Evolutionary conservation across 148 eudicot species (phyloP).

Genomic region (Camellia lanceoleosa): DNA sequence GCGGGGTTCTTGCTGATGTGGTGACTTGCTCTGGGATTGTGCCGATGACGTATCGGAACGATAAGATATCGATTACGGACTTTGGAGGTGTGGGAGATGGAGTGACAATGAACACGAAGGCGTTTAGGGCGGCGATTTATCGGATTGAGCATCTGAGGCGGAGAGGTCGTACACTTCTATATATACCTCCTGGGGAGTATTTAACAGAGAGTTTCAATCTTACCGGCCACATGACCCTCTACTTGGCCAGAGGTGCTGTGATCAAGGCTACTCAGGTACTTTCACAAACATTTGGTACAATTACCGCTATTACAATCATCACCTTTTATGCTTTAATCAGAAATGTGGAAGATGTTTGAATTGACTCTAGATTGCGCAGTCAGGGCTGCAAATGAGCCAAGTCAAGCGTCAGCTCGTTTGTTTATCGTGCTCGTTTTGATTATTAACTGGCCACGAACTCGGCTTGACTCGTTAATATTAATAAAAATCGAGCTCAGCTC

Average conservation of each 20-base stretch:
- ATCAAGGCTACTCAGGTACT: conserved; percentile 83
- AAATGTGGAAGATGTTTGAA: background rate
- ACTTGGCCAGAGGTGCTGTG: conserved; percentile 72
- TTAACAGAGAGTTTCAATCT: conserved; percentile 72
- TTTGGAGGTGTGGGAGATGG: conserved; percentile 93
- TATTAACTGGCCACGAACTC: too few species aligned
- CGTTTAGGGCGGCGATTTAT: conserved; percentile 68
- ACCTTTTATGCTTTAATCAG: background rate
- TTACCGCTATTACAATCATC: background rate
- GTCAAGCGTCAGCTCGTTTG: too few species aligned
- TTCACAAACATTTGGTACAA: background rate
- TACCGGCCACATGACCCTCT: conserved; percentile 89
- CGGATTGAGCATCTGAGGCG: conserved; percentile 59
- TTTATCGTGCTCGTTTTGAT: too few species aligned
- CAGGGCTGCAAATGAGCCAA: background rate
- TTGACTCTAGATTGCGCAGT: background rate
- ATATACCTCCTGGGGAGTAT: conserved; percentile 74
- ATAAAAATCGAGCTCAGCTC: too few species aligned
- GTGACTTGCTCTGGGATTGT: conserved; percentile 81
- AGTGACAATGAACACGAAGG: conserved; percentile 68
- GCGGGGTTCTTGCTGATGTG: conserved; percentile 19
- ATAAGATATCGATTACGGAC: conserved; percentile 67
- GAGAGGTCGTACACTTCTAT: conserved; percentile 62
- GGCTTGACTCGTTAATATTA: too few species aligned
- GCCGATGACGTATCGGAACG: conserved; percentile 56